These are phyloP conservation scores for Ilyonectria robusta DNA, from an alignment of 2,329 filamentous ascomycete species.

Conservation along the genomic window DNA sequence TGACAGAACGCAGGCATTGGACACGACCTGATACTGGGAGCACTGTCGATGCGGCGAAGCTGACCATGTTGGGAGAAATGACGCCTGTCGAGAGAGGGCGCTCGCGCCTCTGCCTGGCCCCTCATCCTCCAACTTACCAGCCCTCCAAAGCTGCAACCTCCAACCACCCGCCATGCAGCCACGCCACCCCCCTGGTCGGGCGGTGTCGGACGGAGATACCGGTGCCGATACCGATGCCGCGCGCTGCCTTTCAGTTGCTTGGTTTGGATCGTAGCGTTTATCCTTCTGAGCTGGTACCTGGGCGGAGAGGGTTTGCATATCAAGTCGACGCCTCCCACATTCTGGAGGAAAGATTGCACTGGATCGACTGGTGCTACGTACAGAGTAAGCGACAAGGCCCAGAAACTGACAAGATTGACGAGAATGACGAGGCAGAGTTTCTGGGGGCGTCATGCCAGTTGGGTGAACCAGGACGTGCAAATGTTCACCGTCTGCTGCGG, in stretches of 20 bases:
- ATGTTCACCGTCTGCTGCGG: neutral
- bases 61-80: constrained; percentile 31
- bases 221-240: constrained; percentile 39
- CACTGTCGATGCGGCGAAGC: constrained; percentile 28
- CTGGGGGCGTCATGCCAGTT: neutral
- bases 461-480: constrained; percentile 21
- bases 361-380: constrained; percentile 26
- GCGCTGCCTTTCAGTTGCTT: constrained; percentile 34
- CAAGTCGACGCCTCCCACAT: constrained; percentile 36
- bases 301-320: constrained; percentile 41
- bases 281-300: constrained; percentile 34
- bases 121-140: constrained; percentile 1
- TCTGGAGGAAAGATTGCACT: constrained; percentile 31
- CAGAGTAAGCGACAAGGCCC: constrained; percentile 10
- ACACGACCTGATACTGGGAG: constrained; percentile 23
- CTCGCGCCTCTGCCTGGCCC: constrained; percentile 16
- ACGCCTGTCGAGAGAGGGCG: constrained; percentile 33
- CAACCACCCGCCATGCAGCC: constrained; percentile 14
- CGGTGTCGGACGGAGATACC: constrained; percentile 47
- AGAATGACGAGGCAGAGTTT: constrained; percentile 17
- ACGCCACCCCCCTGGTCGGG: constrained; percentile 28
- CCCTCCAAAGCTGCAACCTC: neutral
- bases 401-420: constrained; percentile 22
- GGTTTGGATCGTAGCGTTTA: constrained; percentile 34
- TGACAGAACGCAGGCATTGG: constrained; percentile 32